These are phyloP conservation scores for Aspergillus wentii DNA, from an alignment of 495 filamentous ascomycete genomes.

Conservation along the genomic window DNA sequence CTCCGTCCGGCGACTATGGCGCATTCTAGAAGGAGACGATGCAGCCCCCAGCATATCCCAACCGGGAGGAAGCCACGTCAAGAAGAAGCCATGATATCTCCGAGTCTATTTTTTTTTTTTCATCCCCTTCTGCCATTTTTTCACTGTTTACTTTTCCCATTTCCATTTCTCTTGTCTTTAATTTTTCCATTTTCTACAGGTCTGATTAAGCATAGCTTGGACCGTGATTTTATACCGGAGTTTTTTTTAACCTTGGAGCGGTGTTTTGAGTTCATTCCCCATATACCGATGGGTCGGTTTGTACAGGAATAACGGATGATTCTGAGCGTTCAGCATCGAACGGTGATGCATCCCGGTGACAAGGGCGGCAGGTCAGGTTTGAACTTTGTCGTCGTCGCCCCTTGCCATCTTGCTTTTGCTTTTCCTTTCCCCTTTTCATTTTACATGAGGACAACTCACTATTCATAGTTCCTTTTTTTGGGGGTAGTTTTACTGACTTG, in stretches of 20 bases:
- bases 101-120: not conserved
- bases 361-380: too few relatives aligned
- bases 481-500: not conserved
- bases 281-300: constrained; percentile 3
- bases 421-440: constrained; percentile 4
- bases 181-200: too few relatives aligned
- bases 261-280: constrained; percentile 8
- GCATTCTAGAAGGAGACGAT: constrained; percentile 44
- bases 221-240: too few relatives aligned
- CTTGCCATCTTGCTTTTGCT: not conserved
- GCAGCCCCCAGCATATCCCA: constrained; percentile 12
- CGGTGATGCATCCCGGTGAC: too few relatives aligned
- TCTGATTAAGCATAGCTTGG: too few relatives aligned
- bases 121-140: constrained; percentile 3
- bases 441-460: not conserved
- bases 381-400: too few relatives aligned
- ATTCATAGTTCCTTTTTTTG: constrained; percentile 3
- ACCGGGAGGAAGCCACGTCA: constrained; percentile 35
- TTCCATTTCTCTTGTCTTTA: too few relatives aligned
- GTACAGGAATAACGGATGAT: constrained; percentile 12
- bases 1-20: constrained; percentile 40
- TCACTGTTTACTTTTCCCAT: constrained; percentile 12
- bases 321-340: too few relatives aligned
- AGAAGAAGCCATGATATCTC: constrained; percentile 44
- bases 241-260: constrained; percentile 12